Evolutionary conservation across 2,329 filamentous ascomycete genomes (phyloP).

Genomic region (Salinomyces thailandicus): DNA sequence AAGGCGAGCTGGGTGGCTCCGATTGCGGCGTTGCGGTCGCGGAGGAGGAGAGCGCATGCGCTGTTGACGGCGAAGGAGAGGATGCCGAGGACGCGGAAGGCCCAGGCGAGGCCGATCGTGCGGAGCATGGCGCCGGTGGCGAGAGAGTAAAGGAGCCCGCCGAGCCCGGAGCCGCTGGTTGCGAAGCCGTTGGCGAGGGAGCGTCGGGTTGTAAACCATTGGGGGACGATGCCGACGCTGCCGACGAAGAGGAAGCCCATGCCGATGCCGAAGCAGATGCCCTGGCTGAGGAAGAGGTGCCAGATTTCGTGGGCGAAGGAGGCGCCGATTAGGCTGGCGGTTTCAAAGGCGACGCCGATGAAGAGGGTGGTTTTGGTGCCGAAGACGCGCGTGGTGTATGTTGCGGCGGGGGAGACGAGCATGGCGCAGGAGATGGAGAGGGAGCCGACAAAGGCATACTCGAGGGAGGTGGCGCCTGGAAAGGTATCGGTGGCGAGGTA

Average conservation of each 20-base stretch:
- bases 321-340: constrained; percentile 55
- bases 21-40: constrained; percentile 61
- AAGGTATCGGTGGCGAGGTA: constrained; percentile 58
- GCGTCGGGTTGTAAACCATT: constrained; percentile 62
- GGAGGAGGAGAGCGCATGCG: constrained; percentile 51
- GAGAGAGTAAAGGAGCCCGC: constrained; percentile 61
- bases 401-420: constrained; percentile 58
- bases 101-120: constrained; percentile 54
- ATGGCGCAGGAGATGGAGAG: constrained; percentile 57
- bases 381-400: constrained; percentile 47
- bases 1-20: constrained; percentile 59
- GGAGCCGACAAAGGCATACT: constrained; percentile 69
- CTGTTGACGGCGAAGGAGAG: constrained; percentile 54
- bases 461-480: constrained; percentile 51
- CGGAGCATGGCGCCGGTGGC: constrained; percentile 58
- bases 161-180: constrained; percentile 61
- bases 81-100: constrained; percentile 56
- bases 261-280: constrained; percentile 64
- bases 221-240: constrained; percentile 55
- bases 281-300: constrained; percentile 67
- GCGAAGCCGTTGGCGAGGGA: constrained; percentile 60
- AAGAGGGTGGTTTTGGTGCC: constrained; percentile 56
- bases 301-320: constrained; percentile 59
- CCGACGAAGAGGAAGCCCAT: constrained; percentile 69
- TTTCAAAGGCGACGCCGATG: constrained; percentile 54